Conservation (phyloP, 2,329 filamentous ascomycete genomes). For the Sclerotinia minor region DNA sequence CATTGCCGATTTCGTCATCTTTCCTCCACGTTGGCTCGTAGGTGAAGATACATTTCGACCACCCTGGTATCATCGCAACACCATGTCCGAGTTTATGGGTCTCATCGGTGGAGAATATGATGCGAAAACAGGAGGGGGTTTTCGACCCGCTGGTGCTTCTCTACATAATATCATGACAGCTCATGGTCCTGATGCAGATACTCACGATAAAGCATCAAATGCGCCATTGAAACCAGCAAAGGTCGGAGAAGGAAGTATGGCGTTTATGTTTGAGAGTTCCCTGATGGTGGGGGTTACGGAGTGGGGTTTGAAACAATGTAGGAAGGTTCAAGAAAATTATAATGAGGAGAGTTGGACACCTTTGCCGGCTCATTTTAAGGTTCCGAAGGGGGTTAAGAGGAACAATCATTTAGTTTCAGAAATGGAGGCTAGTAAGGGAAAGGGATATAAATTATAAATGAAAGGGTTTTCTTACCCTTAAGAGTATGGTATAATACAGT, state of each 20-base stretch:
- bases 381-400: constrained; percentile 33
- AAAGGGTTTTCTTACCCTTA: no score
- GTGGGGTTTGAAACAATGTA: constrained; percentile 68
- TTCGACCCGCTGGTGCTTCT: constrained; percentile 60
- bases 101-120: constrained; percentile 62
- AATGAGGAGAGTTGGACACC: constrained; percentile 68
- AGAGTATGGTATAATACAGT: no score
- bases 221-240: constrained; percentile 56
- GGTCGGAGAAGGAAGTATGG: constrained; percentile 60
- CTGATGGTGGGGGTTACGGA: constrained; percentile 72
- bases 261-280: constrained; percentile 65
- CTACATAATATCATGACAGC: constrained; percentile 64
- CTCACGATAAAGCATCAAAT: constrained; percentile 56
- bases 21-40: constrained; percentile 64
- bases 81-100: constrained; percentile 67
- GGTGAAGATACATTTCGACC: constrained; percentile 60
- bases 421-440: no score
- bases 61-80: constrained; percentile 65
- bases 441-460: no score
- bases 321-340: constrained; percentile 68
- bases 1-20: constrained; percentile 65
- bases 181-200: constrained; percentile 58
- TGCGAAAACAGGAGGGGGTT: constrained; percentile 57
- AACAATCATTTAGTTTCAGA: constrained; percentile 37
- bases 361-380: constrained; percentile 51